Conservation (phyloP, 768 basidiomycete species). For the Rhodotorula kratochvilovae region DNA sequence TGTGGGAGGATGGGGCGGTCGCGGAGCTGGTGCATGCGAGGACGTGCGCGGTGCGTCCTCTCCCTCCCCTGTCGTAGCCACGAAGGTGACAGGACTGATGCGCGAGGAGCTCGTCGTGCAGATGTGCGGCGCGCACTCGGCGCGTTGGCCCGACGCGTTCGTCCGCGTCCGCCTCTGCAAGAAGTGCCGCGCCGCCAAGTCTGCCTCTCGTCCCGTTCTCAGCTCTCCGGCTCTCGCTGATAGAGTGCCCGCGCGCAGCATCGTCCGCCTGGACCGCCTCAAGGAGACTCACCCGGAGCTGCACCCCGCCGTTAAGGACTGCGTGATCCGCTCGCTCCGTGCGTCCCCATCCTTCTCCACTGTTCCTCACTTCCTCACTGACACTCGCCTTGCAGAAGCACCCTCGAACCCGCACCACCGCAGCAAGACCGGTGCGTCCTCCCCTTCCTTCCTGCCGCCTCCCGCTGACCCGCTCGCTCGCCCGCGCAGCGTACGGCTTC, state of each 20-base stretch:
- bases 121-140: background rate
- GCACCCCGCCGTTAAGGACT: background rate
- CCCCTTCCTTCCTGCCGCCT: too few species aligned
- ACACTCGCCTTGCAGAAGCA: background rate
- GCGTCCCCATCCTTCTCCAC: background rate
- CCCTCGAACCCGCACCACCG: background rate
- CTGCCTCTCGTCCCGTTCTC: background rate
- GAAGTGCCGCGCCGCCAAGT: background rate
- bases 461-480: too few species aligned
- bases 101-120: background rate
- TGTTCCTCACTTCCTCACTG: background rate
- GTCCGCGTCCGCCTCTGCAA: conserved; percentile 15
- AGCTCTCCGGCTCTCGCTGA: background rate
- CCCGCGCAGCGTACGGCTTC: background rate
- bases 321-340: background rate
- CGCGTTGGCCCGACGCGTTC: background rate
- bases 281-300: background rate
- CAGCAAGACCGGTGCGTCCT: background rate
- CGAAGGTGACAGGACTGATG: too few species aligned
- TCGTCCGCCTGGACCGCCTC: conserved; percentile 7
- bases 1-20: background rate
- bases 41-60: background rate
- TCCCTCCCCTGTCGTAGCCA: too few species aligned
- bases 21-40: conserved; percentile 1
- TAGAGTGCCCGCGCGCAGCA: background rate